Base-by-base conservation (phyloP, 352 stramenopile genomes). In the Phytophthora citrophthora region DNA sequence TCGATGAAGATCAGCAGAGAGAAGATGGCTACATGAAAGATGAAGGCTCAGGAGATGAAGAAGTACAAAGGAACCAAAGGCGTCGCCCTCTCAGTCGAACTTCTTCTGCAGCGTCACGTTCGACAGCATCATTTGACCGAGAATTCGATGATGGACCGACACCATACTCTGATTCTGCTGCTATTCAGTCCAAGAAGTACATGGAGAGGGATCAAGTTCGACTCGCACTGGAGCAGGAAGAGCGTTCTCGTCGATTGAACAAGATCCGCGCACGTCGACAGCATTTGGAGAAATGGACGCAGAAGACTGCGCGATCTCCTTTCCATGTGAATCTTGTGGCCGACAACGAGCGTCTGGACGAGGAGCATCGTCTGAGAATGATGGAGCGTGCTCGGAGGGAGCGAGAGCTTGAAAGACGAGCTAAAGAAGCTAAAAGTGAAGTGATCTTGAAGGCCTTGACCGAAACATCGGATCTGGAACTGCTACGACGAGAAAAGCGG, bases 311-410 rank as follows among this genome's bases (percentile, higher is more conserved):
- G n/a, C 83, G 88, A 32, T 97, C 85, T 15, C 94, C 94, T 3
- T 98, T 98, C 52, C 81, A 95, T 15, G 91, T 98, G 8, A 95
- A 98, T 61, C 72, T 98, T 26, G 85, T 98, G 9, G 94, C 94
- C n/a, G 94, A 98, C 62, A 96, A 96, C 64, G 94, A 98, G 61
- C 85, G 93, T 2, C 76, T 98, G 34, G 91, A 98, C 36, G 94
- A 98, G 70, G 94, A 93, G 32, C 73, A 97, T 53, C 82, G 83
- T 5, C 73, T 98, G 24, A 79, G 90, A 2, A 62, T 94, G 31
- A 76, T 77, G 56, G 91, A 97, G 63, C 86, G 96, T 46, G 46
- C 78, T 9, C 77, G 77, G 9, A 81, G 89, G 6, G 49, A 77
- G 4, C 71, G 77, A 27, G 72, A 94, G 23, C 70, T 96, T 8